Evolutionary conservation across 768 basidiomycete genomes (phyloP).

Genomic region (Tephrocybe sp.): DNA sequence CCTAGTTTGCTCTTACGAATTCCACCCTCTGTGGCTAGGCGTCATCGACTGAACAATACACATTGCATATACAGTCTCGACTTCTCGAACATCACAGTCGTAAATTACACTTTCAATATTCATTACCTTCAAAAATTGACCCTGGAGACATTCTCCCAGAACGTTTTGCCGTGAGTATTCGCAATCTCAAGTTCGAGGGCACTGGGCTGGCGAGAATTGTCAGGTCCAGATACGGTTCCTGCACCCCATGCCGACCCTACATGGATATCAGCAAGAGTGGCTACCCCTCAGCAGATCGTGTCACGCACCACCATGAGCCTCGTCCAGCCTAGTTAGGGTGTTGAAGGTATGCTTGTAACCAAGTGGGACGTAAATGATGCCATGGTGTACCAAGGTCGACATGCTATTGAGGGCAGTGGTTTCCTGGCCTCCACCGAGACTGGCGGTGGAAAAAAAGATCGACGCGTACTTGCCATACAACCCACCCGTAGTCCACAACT

Average conservation of each 20-base stretch:
- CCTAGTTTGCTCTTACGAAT: not conserved
- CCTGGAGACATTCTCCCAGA: conserved; percentile 41
- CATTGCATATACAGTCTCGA: not conserved
- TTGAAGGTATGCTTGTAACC: conserved; percentile 53
- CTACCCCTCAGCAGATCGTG: not conserved
- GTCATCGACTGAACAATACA: not conserved
- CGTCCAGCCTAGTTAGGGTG: conserved; percentile 36
- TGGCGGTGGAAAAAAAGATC: conserved; percentile 69
- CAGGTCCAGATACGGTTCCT: conserved; percentile 55
- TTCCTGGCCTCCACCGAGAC: conserved; percentile 78
- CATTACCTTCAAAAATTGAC: not conserved
- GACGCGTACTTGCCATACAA: conserved; percentile 76
- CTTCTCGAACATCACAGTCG: not conserved
- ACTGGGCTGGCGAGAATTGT: conserved; percentile 59
- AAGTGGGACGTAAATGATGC: conserved; percentile 68
- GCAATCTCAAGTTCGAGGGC: conserved; percentile 57
- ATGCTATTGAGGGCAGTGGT: conserved; percentile 47
- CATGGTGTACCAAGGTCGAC: conserved; percentile 68
- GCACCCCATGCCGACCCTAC: conserved; percentile 82
- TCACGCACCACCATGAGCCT: conserved; percentile 59
- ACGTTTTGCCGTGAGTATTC: conserved; percentile 51
- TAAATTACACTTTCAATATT: not conserved
- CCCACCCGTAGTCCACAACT: conserved; percentile 56
- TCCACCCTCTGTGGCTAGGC: too few species aligned
- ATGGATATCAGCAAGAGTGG: not conserved